A percentile compares a stretch with the other conserved stretches of the same genome.
These are phyloP conservation scores for Leishmania lainsoni DNA, from an alignment of 208 protist genomes.

Conservation along the genomic window DNA sequence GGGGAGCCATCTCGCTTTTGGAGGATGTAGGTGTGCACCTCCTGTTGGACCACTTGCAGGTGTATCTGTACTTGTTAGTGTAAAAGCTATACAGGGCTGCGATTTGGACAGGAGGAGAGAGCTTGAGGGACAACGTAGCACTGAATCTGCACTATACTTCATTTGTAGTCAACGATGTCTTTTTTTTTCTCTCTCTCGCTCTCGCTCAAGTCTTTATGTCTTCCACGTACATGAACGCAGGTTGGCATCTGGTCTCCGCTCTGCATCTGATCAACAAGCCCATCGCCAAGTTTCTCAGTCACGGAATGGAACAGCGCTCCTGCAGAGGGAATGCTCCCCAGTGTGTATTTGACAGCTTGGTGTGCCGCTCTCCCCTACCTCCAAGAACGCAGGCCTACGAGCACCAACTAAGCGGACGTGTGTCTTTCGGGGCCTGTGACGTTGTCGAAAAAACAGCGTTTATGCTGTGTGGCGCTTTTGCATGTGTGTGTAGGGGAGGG, in stretches of 20 bases:
- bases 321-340: neutral
- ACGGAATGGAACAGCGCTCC: neutral
- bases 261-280: neutral
- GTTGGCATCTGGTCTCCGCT: neutral
- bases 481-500: too few relatives aligned
- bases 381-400: too few relatives aligned
- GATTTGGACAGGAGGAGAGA: neutral
- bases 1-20: neutral
- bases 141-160: neutral
- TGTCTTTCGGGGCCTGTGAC: too few relatives aligned
- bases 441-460: too few relatives aligned
- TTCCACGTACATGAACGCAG: neutral
- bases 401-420: too few relatives aligned
- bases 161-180: neutral
- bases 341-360: neutral
- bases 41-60: neutral
- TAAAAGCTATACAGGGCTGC: neutral
- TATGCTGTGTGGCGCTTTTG: too few relatives aligned
- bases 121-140: neutral
- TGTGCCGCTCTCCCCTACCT: too few relatives aligned
- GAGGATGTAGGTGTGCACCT: neutral
- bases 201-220: neutral
- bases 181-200: neutral
- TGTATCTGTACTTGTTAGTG: neutral
- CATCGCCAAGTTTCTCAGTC: neutral